Evolutionary conservation across 805 yeast genomes (phyloP), one percentile per base, ranked within the genome.

Genomic region (Hanseniaspora taiwanica): DNA sequence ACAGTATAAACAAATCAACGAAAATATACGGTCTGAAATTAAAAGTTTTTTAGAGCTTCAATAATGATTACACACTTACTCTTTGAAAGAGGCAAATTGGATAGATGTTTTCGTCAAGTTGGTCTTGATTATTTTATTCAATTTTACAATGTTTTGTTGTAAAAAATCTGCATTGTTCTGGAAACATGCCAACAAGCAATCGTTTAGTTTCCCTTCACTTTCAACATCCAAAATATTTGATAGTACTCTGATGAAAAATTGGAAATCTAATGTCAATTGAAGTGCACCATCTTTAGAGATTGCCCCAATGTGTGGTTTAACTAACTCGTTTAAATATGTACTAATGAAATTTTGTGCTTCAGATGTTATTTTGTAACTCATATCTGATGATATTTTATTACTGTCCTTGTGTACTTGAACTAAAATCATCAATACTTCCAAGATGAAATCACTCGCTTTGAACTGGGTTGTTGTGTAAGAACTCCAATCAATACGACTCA

Each of bases 331-430:
- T 63, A 54, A n/a, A 56, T 48, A 42, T 54, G 56, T 24, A 50
- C 62, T 33, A 59, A 55, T 41, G 50, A 57, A 51, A 60, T 69
- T 36, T 58, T 68, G 56, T 53, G 66, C 40, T 36, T 67, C 72
- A 20, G 60, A 55, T n/a, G 75, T 52, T 2, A 74, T 68, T 10
- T 61, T 59, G 16, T 56, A 53, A 9, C 74, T 63, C 29, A 74
- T 49, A 27, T 62, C 65, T 2, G 70, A 65, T 0, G 77, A 70
- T 12, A 72, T 66, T 35, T 65, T 64, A 24, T 61, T 52, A 27
- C 75, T 73, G 35, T 66, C 68, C 16, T 76, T 63, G 48, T 75
- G 78, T 1, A 71, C 70, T 17, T 64, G 60, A 4, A 76, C 72
- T 13, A 76, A 47, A 17, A 69, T 53, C 56, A 71, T 62, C 31